These are phyloP conservation scores for Camelina laxa DNA, from an alignment of 345 rosid genomes.

Conservation along the genomic window DNA sequence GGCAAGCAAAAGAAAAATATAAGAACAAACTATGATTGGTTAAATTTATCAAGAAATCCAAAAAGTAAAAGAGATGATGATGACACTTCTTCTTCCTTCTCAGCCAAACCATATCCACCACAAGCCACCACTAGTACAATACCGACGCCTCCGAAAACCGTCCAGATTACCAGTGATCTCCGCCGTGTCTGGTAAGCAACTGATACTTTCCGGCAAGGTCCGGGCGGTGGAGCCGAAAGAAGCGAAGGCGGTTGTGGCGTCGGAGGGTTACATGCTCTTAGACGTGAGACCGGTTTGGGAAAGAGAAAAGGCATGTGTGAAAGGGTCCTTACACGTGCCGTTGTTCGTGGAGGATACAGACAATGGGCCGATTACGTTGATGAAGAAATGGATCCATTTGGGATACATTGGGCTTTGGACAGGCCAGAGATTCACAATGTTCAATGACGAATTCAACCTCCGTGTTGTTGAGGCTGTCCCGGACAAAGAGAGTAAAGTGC, in stretches of 20 bases:
- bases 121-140: slow-evolving; percentile 22
- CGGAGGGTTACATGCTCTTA: slow-evolving; percentile 61
- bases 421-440: slow-evolving; percentile 78
- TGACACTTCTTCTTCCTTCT: slow-evolving; percentile 41
- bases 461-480: slow-evolving; percentile 63
- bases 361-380: slow-evolving; percentile 64
- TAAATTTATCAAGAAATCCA: slow-evolving; percentile 2
- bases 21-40: slow-evolving; percentile 3
- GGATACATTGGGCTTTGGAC: slow-evolving; percentile 95
- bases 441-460: slow-evolving; percentile 62
- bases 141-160: slow-evolving; percentile 14
- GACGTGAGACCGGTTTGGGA: slow-evolving; percentile 92
- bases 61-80: slow-evolving; percentile 30
- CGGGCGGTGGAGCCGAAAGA: slow-evolving; percentile 63
- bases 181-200: slow-evolving; percentile 44
- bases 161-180: slow-evolving; percentile 28
- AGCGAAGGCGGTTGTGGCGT: slow-evolving; percentile 54
- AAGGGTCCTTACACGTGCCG: slow-evolving; percentile 79
- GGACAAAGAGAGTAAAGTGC: slow-evolving; percentile 65
- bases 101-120: slow-evolving; percentile 34
- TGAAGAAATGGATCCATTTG: slow-evolving; percentile 94
- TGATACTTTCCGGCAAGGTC: slow-evolving; percentile 68
- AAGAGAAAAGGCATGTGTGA: slow-evolving; percentile 74
- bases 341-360: slow-evolving; percentile 75
- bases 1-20: not conserved